Evolutionary conservation across 83 land plant species (phyloP).

Genomic region (Picea engelmannii): DNA sequence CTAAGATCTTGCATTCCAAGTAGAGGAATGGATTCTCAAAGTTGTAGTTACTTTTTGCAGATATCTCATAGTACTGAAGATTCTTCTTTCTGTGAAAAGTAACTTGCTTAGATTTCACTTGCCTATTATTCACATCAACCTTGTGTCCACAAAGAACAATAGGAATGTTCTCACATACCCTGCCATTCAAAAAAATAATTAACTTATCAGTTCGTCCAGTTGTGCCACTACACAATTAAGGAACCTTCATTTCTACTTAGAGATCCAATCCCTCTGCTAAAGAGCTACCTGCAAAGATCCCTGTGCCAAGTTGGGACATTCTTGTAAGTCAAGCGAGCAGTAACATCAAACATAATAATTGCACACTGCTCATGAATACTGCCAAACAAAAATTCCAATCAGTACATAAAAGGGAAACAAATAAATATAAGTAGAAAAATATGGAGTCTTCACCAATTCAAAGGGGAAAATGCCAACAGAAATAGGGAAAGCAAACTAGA

Average conservation of each 20-base stretch:
- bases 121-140: conserved; percentile 78
- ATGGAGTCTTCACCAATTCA: neutral
- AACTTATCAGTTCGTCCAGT: neutral
- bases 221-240: neutral
- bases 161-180: conserved; percentile 39
- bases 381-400: neutral
- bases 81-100: conserved; percentile 84
- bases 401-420: neutral
- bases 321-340: no score
- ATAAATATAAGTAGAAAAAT: no score
- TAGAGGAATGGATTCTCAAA: conserved; percentile 90
- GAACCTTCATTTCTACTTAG: neutral
- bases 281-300: no score
- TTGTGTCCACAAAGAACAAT: conserved; percentile 73
- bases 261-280: no score
- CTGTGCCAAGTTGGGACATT: no score
- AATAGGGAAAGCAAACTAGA: no score
- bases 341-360: no score
- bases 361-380: conserved; percentile 51
- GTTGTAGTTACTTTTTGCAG: conserved; percentile 86
- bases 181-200: conserved; percentile 2
- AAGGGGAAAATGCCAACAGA: no score
- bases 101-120: conserved; percentile 75
- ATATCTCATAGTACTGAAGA: conserved; percentile 77
- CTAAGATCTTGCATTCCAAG: conserved; percentile 81